phyloP scores from a whole-genome alignment of 2,329 filamentous ascomycete genomes.

The Cladosporium sp. region DNA sequence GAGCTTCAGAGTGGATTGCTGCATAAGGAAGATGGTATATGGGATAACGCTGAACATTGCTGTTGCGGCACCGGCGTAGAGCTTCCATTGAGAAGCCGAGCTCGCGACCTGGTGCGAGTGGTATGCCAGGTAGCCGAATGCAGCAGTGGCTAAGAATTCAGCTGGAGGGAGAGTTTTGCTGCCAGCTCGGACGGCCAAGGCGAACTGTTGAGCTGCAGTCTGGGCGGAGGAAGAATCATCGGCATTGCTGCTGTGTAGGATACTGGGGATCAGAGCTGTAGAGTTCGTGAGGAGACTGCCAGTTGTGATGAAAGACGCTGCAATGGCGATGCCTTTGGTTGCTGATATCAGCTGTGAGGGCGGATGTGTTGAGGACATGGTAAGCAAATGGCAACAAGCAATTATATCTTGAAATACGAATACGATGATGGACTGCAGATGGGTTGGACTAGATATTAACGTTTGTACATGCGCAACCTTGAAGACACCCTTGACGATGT shows the following conservation, averaged over 20 bases:
- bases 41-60: slow-evolving; percentile 16
- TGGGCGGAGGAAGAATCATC: slow-evolving; percentile 13
- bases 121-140: slow-evolving; percentile 15
- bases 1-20: slow-evolving; percentile 11
- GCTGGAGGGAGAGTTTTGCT: slow-evolving; percentile 12
- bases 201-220: slow-evolving; percentile 15
- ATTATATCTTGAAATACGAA: no score
- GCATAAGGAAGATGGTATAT: slow-evolving; percentile 13
- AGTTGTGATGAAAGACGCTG: slow-evolving; percentile 54
- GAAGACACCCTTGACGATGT: background rate
- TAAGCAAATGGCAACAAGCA: background rate
- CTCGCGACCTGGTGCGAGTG: background rate
- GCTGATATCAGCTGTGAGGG: slow-evolving; percentile 8
- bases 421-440: no score
- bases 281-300: slow-evolving; percentile 60
- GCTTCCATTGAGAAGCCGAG: slow-evolving; percentile 12
- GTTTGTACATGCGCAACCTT: background rate
- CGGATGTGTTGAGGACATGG: slow-evolving; percentile 4
- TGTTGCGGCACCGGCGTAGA: slow-evolving; percentile 13
- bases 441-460: no score
- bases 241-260: slow-evolving; percentile 10
- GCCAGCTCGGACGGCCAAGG: slow-evolving; percentile 11
- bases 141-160: slow-evolving; percentile 13
- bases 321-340: slow-evolving; percentile 39
- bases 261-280: slow-evolving; percentile 39